Evolutionary conservation across 2,329 filamentous ascomycete species (phyloP), one percentile per base, ranked within the genome.

Genomic region (Fusarium protoensiforme): DNA sequence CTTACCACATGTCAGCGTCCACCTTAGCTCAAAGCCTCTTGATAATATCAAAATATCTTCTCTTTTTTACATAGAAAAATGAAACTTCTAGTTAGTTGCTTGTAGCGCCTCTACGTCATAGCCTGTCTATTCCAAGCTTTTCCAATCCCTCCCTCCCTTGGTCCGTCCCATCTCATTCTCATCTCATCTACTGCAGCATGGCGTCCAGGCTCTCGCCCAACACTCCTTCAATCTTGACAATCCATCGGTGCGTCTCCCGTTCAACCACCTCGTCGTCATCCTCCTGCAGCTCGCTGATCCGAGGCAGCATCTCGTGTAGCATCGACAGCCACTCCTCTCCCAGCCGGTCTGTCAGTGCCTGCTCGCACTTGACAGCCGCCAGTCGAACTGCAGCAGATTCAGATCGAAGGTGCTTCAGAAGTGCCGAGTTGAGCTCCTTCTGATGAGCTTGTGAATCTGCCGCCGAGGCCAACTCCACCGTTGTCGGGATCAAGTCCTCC

Each of bases 261-360:
- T 99, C 96, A 27, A 99, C 96, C 31, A 89, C 88, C 84, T 98
- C 96, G 79, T 98, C 95, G 75, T 98, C 96, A 81, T 99, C 96
- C 80, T 99, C 96, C 84, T 98, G 93, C 78, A 98, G 83, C 85
- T 99, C 96, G 78, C 94, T 97, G 77, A 99, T 98, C 73, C 96
- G 94, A 22, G 97, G 96, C 81, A 99, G 84, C 93, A 98, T 98
- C 88, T 99, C 96, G 0, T 96, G 94, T 80, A 98, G 82, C 85
- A 97, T 89, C 2, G 92, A 90, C 68, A 99, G 84, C 96, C 96
- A 99, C 80, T 99, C 96, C 81, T 98, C 95, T 67, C 95, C 95
- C 29, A 98, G 84, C 56, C 90, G 87, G 75, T 93, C 91, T 14
- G 95, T 97, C 71, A 98, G 86, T 16, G 88, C 89, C 80, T 95